Evolutionary conservation across 192 early-diverging fungal species (phyloP).

Genomic region (Backusella circina): DNA sequence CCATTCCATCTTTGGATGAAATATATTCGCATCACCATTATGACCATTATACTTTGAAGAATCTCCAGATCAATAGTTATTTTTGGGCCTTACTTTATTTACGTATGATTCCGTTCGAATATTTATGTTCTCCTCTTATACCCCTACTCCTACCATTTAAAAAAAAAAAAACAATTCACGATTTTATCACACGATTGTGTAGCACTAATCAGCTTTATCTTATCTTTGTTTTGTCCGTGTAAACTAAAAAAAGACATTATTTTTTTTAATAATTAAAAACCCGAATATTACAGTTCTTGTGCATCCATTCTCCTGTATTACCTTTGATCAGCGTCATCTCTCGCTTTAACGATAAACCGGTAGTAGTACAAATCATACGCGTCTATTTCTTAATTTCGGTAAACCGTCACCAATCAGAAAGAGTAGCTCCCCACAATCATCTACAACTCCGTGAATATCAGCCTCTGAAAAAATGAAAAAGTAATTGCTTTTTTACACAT

Average conservation of each 20-base stretch:
- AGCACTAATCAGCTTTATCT: background rate
- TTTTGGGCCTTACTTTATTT: background rate
- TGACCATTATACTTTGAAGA: background rate
- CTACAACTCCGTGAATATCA: background rate
- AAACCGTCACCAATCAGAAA: background rate
- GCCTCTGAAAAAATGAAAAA: background rate
- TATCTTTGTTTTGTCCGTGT: background rate
- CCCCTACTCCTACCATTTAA: background rate
- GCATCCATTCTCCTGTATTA: background rate
- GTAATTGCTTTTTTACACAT: background rate
- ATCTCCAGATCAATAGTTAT: background rate
- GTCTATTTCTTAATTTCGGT: conserved; percentile 1
- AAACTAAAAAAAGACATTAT: background rate
- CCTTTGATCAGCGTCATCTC: background rate
- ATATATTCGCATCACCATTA: background rate
- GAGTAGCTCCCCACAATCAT: background rate
- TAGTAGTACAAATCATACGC: background rate
- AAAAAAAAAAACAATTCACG: background rate
- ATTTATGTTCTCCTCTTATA: background rate
- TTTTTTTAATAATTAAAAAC: background rate
- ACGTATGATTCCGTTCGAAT: background rate
- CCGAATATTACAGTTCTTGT: background rate
- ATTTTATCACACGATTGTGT: conserved; percentile 1
- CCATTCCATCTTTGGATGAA: conserved; percentile 2
- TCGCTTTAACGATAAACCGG: conserved; percentile 14